Evolutionary conservation across 164 flowering plant genomes (phyloP), one percentile per base, ranked within the genome.

Genomic region (Nymphaea thermarum): DNA sequence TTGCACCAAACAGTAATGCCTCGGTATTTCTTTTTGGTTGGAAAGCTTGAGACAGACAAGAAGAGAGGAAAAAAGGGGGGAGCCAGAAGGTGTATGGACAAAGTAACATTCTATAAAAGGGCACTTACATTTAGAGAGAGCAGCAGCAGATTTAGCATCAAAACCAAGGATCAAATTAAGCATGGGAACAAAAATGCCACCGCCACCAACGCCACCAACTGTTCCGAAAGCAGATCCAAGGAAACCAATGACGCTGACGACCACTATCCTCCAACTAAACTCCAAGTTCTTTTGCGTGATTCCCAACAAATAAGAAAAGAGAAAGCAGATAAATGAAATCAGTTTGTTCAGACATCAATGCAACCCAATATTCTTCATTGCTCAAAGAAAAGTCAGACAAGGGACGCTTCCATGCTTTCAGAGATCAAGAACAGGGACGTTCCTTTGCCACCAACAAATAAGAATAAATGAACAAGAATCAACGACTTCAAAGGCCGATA

Each of bases 101-200:
- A 25, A 25, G 0, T 25, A 0, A 25, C 36, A 25, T 25, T 61
- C 42, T n/a, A 61, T 17, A 17, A 51, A 14, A 64, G n/a, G 64
- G 7, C 42, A 41, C 69, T 63, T 81, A 94, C 97, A 94, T 80
- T 94, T 94, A 36, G 98, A 94, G 66, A 94, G 82, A 68, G 98
- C 98, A 74, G 97, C 98, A 55, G 97, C 98, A 63, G 98, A 94
- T 69, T 94, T 94, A 61, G 97, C 84, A 62, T 91, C 98, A 67
- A 94, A 94, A 1, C 98, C 98, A 41, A 94, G 79, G 68, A 94
- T 72, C 75, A 94, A 70, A 71, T 91, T 91, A 69, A 94, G 86
- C 98, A 90, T 88, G 1, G 98, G 98, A 51, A 94, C 98, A 64
- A 94, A 94, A 53, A 94, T 94, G 76, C 98, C 98, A 16, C 98